phyloP scores from a whole-genome alignment of 2,329 filamentous ascomycete species.

The Ophidiomyces ophidiicola region DNA sequence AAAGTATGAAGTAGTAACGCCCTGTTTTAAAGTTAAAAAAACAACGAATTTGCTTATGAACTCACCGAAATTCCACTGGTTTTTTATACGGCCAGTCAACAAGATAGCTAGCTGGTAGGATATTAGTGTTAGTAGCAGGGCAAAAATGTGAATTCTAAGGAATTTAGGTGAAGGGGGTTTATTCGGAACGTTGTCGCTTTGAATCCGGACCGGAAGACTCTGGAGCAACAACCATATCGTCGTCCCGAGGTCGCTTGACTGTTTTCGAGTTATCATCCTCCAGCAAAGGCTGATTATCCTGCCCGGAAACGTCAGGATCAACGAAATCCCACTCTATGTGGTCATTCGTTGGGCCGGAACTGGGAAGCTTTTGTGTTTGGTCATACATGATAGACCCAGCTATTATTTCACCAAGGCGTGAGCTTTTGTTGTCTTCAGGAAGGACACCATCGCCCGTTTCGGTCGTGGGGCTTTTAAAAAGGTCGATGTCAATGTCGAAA shows the following conservation, averaged over 20 bases:
- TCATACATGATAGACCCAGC: slow-evolving; percentile 13
- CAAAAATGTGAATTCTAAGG: neutral
- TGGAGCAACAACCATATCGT: slow-evolving; percentile 11
- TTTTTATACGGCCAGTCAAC: no score
- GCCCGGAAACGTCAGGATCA: slow-evolving; percentile 29
- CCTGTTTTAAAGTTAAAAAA: no score
- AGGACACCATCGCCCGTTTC: neutral
- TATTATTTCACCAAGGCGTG: neutral
- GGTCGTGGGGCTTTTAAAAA: slow-evolving; percentile 20
- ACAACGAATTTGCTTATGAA: no score
- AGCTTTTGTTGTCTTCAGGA: neutral
- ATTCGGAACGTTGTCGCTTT: slow-evolving; percentile 14
- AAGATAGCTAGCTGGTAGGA: no score
- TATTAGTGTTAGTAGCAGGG: neutral
- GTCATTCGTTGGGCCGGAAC: slow-evolving; percentile 17
- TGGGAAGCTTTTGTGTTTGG: slow-evolving; percentile 19
- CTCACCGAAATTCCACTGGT: no score
- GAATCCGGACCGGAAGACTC: slow-evolving; percentile 5
- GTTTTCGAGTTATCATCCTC: slow-evolving; percentile 18
- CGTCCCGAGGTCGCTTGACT: slow-evolving; percentile 12
- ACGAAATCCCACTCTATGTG: slow-evolving; percentile 5
- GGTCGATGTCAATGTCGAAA: slow-evolving; percentile 25
- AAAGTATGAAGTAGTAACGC: no score
- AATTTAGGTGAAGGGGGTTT: neutral
- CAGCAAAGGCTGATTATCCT: slow-evolving; percentile 20